Evolutionary conservation across 148 eudicot species (phyloP).

Genomic region (Rhododendron vialii): DNA sequence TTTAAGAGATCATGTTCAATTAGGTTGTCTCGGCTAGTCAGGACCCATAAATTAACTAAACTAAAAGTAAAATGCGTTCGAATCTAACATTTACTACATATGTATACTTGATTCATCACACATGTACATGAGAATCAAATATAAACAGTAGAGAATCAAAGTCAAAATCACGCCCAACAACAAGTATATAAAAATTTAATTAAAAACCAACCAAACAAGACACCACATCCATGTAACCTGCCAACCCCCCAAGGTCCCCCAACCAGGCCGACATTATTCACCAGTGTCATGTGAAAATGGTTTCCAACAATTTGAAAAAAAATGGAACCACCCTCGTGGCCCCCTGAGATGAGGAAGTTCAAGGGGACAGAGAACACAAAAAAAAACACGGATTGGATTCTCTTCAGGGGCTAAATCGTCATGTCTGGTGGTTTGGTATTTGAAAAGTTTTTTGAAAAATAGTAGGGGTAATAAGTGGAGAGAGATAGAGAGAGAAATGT

Average conservation of each 20-base stretch:
- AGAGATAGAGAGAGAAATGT: too few relatives aligned
- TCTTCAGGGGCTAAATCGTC: neutral
- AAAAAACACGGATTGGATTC: neutral
- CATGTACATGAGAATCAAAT: neutral
- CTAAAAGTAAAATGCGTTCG: neutral
- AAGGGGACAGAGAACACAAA: neutral
- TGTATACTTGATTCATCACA: neutral
- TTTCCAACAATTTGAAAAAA: neutral
- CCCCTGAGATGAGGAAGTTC: neutral
- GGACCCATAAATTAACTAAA: neutral
- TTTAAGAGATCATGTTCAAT: neutral
- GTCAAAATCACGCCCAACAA: neutral
- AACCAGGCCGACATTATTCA: neutral
- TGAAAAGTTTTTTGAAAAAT: too few relatives aligned
- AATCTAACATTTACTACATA: neutral
- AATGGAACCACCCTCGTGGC: neutral
- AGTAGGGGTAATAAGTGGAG: too few relatives aligned
- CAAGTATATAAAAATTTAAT: neutral
- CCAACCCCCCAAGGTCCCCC: constrained; percentile 1
- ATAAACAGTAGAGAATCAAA: neutral
- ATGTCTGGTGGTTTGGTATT: too few relatives aligned
- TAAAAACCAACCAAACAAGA: neutral
- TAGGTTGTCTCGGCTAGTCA: neutral
- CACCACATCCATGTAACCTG: neutral
- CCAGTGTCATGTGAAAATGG: constrained; percentile 7